Evolutionary conservation across 495 filamentous ascomycete genomes (phyloP).

Genomic region (Jackrogersella multiformis): DNA sequence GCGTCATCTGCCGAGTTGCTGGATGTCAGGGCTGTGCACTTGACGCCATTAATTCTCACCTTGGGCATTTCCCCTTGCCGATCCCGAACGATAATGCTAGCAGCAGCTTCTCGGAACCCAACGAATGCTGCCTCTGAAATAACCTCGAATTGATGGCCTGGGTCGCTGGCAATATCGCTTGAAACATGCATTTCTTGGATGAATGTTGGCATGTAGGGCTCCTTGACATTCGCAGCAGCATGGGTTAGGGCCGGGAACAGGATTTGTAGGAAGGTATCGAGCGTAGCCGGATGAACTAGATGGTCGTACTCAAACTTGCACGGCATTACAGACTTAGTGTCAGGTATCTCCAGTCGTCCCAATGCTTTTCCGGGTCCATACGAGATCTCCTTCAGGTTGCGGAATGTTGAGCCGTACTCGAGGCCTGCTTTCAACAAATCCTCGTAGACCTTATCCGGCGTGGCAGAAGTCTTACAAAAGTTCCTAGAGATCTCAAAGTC

Average conservation of each 20-base stretch:
- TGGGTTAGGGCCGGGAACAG: not conserved
- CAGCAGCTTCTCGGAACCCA: conserved; percentile 1
- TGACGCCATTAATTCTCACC: not conserved
- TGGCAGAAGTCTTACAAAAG: conserved; percentile 1
- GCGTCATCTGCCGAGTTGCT: not conserved
- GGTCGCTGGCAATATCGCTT: not conserved
- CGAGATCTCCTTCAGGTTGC: conserved; percentile 7
- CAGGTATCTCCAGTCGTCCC: conserved; percentile 43
- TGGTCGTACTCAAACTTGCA: conserved; percentile 51
- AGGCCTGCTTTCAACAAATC: conserved; percentile 8
- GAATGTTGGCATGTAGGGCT: not conserved
- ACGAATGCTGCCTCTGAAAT: conserved; percentile 5
- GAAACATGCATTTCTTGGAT: conserved; percentile 8
- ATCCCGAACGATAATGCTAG: conserved; percentile 1
- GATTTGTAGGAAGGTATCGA: conserved; percentile 51
- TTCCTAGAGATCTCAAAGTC: not conserved
- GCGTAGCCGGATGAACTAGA: conserved; percentile 60
- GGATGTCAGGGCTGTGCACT: not conserved
- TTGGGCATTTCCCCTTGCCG: not conserved
- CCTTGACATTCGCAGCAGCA: not conserved
- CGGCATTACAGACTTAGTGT: conserved; percentile 55
- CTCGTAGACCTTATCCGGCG: conserved; percentile 14
- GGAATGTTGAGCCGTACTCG: conserved; percentile 14
- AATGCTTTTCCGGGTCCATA: conserved; percentile 6
- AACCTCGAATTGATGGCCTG: not conserved